These are phyloP conservation scores for Nicotiana noctiflora DNA, from an alignment of 257 asterid genomes.

Conservation along the genomic window DNA sequence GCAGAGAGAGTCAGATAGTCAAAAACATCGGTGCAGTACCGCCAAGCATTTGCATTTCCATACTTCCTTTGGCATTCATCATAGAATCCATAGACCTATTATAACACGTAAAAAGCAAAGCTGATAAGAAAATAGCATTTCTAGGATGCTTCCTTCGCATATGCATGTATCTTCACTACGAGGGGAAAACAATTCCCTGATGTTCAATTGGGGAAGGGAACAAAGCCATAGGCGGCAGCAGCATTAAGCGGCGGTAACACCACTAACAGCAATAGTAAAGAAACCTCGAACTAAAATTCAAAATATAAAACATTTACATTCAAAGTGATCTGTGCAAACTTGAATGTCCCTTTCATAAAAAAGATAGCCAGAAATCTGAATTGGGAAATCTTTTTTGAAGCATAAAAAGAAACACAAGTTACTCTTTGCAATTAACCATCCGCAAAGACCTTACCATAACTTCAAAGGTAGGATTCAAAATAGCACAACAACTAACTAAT, in stretches of 20 bases:
- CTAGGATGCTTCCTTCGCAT: neutral
- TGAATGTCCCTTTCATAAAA: neutral
- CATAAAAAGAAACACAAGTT: neutral
- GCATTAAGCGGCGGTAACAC: neutral
- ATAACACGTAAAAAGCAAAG: slow-evolving; percentile 10
- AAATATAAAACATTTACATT: neutral
- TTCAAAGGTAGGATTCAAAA: neutral
- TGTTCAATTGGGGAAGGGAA: neutral
- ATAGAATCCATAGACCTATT: slow-evolving; percentile 94
- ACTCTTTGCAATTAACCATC: neutral
- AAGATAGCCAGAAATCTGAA: neutral
- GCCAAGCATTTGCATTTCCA: slow-evolving; percentile 99
- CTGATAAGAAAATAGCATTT: slow-evolving; percentile 13
- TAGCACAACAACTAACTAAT: neutral
- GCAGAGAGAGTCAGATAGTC: slow-evolving; percentile 95
- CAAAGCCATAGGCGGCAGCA: neutral
- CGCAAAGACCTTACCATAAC: neutral
- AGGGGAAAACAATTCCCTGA: neutral
- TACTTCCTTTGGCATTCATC: slow-evolving; percentile 98
- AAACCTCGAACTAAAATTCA: neutral
- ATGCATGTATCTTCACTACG: neutral
- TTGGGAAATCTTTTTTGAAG: neutral
- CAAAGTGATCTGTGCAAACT: neutral
- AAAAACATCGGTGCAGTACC: slow-evolving; percentile 98
- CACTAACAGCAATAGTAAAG: neutral